Base-by-base conservation (phyloP, 2,329 filamentous ascomycete genomes). In the Pseudogymnoascus sp. region DNA sequence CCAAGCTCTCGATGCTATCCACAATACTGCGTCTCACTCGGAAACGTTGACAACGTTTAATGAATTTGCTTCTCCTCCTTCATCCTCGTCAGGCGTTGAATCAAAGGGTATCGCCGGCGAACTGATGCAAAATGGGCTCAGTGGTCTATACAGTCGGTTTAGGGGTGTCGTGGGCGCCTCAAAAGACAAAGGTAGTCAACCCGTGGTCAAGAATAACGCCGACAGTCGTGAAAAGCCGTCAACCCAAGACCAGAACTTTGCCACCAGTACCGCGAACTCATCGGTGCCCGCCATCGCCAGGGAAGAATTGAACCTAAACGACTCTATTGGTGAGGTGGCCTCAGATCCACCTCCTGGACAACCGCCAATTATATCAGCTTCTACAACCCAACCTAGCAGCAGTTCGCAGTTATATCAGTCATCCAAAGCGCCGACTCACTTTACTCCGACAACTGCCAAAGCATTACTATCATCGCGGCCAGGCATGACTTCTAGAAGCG, bases 11-110 rank as follows among this genome's bases (percentile, higher is more conserved):
- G 89, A 96, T 75, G 88, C 90, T 69, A 96, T 97, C 68, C 93
- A 97, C 75, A 91, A 81, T 60, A 87, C 90, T 5, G 92, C 93
- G n/a, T 96, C 90, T 71, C 89, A 90, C 72, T 90, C 90, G 35
- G 89, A 89, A 66, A 85, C 87, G 35, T 81, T 97, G 58, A 97
- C 93, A 2, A 96, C 92, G 7, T 97, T 97, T 76, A 96, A 96
- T 76, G 93, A 97, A 71, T 93, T 96, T 70, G 90, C 89, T 0
- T 83, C 88, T 0, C 87, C 88, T 4, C 87, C 89, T 0, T 78
- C 81, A 2, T 79, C 83, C 1, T 77, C 84, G 1, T 79, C 82
- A 1, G 76, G 79, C 12, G 75, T 80, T 23, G 91, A 96, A 69
- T 85, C 80, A 63, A 91, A 91, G 72, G 83, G 83, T 7, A 79